A percentile compares a stretch with the other conserved stretches of the same genome.
phyloP scores from a whole-genome alignment of 306 rosid species.

The Quercus alba region DNA sequence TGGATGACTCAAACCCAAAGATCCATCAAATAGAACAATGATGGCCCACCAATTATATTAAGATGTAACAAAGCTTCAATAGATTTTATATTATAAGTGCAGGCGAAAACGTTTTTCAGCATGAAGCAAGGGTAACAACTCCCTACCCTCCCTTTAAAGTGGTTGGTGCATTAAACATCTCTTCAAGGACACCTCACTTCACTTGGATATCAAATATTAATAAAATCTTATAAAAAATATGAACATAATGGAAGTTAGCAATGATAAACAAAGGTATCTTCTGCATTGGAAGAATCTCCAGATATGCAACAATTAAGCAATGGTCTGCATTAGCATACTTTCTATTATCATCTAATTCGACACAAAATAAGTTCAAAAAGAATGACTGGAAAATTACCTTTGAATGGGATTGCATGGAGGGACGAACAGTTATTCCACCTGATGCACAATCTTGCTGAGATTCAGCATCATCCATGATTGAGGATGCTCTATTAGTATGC shows the following conservation, averaged over 20 bases:
- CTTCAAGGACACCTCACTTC: not conserved
- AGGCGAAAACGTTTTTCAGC: not conserved
- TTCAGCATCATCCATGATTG: constrained; percentile 25
- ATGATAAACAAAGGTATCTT: not conserved
- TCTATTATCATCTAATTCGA: not conserved
- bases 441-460: constrained; percentile 26
- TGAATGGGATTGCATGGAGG: constrained; percentile 24
- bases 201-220: not conserved
- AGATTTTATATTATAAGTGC: too few species aligned
- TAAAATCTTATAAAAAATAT: not conserved
- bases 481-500: constrained; percentile 9
- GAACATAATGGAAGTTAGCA: not conserved
- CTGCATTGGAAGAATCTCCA: not conserved
- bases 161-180: not conserved
- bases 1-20: not conserved
- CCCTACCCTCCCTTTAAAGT: not conserved
- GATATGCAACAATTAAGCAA: not conserved
- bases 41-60: not conserved
- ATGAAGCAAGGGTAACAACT: not conserved
- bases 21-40: not conserved
- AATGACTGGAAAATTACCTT: constrained; percentile 42
- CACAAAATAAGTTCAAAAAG: not conserved
- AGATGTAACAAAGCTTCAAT: not conserved
- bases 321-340: not conserved
- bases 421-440: constrained; percentile 23